Conservation (phyloP, 2,329 filamentous ascomycete species). For the Hirsutella rhossiliensis region DNA sequence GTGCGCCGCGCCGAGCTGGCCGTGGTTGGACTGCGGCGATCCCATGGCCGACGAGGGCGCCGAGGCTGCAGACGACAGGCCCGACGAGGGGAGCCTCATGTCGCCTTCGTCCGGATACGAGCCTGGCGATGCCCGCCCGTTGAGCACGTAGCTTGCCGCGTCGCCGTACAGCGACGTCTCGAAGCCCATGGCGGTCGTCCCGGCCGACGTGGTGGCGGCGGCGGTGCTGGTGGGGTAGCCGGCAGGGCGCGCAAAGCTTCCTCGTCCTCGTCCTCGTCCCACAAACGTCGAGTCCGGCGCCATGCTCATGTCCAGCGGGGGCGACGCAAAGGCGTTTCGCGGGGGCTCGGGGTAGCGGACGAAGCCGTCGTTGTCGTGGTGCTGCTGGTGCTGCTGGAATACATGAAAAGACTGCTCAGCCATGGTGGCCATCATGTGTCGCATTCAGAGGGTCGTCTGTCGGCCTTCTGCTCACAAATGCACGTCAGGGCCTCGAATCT, state of each 20-base stretch:
- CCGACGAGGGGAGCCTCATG: slow-evolving; percentile 39
- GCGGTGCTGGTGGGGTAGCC: slow-evolving; percentile 7
- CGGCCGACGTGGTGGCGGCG: not conserved
- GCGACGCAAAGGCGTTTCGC: slow-evolving; percentile 25
- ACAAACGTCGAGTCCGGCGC: slow-evolving; percentile 31
- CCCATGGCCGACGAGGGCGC: slow-evolving; percentile 55
- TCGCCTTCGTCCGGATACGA: slow-evolving; percentile 39
- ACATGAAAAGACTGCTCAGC: slow-evolving; percentile 16
- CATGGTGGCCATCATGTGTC: slow-evolving; percentile 16
- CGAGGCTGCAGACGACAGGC: slow-evolving; percentile 50
- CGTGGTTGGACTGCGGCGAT: slow-evolving; percentile 52
- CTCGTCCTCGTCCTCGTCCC: not conserved
- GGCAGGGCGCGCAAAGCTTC: not conserved
- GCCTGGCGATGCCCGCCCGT: slow-evolving; percentile 33
- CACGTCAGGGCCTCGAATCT: not conserved
- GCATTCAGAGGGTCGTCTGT: not conserved
- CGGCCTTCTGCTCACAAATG: not conserved
- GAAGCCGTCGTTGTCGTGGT: slow-evolving; percentile 25
- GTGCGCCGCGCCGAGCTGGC: slow-evolving; percentile 42
- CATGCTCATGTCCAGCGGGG: slow-evolving; percentile 35
- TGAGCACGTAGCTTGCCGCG: slow-evolving; percentile 29
- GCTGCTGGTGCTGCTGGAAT: slow-evolving; percentile 11
- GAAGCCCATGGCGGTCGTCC: slow-evolving; percentile 24
- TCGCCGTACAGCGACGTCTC: slow-evolving; percentile 37
- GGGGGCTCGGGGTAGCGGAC: slow-evolving; percentile 33